Evolutionary conservation across 768 basidiomycete species (phyloP).

Genomic region (Phaeotremella skinneri): DNA sequence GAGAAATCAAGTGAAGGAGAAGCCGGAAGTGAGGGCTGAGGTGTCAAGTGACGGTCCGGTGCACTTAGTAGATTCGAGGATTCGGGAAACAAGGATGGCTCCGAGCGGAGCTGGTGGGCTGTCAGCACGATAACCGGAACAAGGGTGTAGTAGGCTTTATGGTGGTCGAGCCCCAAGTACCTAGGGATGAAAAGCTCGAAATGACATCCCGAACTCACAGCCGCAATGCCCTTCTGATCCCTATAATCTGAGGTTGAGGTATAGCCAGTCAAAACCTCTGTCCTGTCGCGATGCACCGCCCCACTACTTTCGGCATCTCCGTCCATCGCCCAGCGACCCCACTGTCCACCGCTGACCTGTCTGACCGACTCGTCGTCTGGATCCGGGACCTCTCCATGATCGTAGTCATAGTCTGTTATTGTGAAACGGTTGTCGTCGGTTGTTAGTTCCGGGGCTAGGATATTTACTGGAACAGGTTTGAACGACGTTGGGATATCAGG

Average conservation of each 20-base stretch:
- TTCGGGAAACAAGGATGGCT: not conserved
- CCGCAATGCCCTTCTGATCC: slow-evolving; percentile 1
- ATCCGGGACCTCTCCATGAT: slow-evolving; percentile 12
- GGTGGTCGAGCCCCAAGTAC: no score
- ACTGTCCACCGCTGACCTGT: not conserved
- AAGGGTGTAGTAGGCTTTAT: no score
- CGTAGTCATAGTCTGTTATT: slow-evolving; percentile 37
- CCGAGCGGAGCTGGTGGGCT: not conserved
- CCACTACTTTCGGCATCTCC: not conserved
- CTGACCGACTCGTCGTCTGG: slow-evolving; percentile 1
- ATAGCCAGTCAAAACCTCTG: slow-evolving; percentile 1
- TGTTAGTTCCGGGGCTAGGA: not conserved
- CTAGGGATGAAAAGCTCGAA: no score
- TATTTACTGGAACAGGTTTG: not conserved
- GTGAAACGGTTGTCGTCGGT: slow-evolving; percentile 33
- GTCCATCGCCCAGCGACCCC: not conserved
- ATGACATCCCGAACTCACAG: not conserved
- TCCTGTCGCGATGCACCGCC: not conserved
- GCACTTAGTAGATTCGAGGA: not conserved
- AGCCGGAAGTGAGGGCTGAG: not conserved
- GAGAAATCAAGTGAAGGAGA: no score
- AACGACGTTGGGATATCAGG: not conserved
- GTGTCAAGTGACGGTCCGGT: not conserved
- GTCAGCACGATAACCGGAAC: no score
- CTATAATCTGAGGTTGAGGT: slow-evolving; percentile 7